Evolutionary conservation across 2,329 filamentous ascomycete genomes (phyloP).

Genomic region (Colletotrichum sp.): DNA sequence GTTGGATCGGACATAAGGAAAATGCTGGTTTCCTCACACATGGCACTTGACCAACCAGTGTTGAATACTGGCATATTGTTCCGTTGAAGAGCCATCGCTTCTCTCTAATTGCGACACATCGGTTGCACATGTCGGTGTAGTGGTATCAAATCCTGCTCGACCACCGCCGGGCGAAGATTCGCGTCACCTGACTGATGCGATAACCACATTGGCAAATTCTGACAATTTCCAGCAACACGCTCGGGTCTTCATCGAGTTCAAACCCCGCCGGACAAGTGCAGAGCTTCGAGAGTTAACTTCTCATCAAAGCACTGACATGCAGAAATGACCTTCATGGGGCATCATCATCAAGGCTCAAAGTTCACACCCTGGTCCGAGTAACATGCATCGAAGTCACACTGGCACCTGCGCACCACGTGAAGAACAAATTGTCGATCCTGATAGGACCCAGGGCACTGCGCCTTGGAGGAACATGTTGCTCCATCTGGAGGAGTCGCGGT

Average conservation of each 20-base stretch:
- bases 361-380: background rate
- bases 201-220: background rate
- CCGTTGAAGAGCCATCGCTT: background rate
- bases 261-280: background rate
- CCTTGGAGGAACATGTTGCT: background rate
- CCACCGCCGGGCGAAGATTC: background rate
- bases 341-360: background rate
- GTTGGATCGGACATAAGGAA: background rate
- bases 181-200: background rate
- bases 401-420: background rate
- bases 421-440: background rate
- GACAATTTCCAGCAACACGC: background rate
- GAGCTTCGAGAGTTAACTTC: background rate
- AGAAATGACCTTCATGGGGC: background rate
- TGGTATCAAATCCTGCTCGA: background rate
- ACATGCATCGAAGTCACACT: background rate
- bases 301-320: background rate
- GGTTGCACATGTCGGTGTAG: background rate
- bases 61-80: background rate
- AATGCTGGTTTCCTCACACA: background rate
- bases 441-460: background rate
- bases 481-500: background rate
- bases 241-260: background rate
- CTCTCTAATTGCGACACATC: background rate
- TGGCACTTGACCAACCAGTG: background rate